Evolutionary conservation across 495 filamentous ascomycete species (phyloP).

Genomic region (Endocarpon pusillum): DNA sequence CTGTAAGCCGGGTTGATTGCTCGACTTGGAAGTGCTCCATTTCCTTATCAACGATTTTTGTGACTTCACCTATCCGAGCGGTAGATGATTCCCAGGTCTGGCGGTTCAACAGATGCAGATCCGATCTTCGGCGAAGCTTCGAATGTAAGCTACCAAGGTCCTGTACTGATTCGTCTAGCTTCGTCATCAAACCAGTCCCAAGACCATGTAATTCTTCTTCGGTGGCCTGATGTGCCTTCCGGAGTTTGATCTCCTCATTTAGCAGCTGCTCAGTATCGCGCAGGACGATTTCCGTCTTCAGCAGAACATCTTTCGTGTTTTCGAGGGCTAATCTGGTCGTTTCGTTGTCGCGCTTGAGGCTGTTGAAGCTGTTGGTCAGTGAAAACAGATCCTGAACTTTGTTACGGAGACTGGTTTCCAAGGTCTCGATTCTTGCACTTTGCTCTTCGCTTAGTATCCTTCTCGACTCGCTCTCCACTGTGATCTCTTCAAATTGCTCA

Average conservation of each 20-base stretch:
- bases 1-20: constrained; percentile 51
- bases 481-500: constrained; percentile 73
- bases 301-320: constrained; percentile 61
- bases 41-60: constrained; percentile 53
- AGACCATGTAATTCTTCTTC: constrained; percentile 57
- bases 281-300: constrained; percentile 72
- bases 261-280: constrained; percentile 56
- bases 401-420: constrained; percentile 75
- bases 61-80: constrained; percentile 52
- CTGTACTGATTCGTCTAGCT: constrained; percentile 53
- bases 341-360: constrained; percentile 74
- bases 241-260: constrained; percentile 60
- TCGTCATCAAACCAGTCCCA: constrained; percentile 57
- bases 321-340: constrained; percentile 49
- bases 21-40: constrained; percentile 49
- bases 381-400: constrained; percentile 82
- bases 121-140: constrained; percentile 66
- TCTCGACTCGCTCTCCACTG: constrained; percentile 79
- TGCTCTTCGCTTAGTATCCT: constrained; percentile 86
- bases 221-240: constrained; percentile 72
- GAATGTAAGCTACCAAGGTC: constrained; percentile 68
- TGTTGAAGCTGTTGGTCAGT: constrained; percentile 68
- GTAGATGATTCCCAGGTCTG: constrained; percentile 63
- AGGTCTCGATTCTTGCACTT: constrained; percentile 73
- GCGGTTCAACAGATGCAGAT: constrained; percentile 66